These are phyloP conservation scores for Eucalyptus cloeziana DNA, from an alignment of 345 rosid species.

Conservation along the genomic window DNA sequence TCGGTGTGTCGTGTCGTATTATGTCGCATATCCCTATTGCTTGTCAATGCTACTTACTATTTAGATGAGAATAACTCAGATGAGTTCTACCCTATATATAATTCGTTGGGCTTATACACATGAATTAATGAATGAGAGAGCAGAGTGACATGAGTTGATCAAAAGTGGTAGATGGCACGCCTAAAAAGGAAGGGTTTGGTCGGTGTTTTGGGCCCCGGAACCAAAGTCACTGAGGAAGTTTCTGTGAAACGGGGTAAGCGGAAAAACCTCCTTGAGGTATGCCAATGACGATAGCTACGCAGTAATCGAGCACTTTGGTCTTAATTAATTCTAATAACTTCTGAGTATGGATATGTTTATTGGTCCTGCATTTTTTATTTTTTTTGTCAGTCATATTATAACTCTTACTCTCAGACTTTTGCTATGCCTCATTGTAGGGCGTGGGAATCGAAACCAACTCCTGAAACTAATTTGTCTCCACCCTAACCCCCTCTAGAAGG, in stretches of 20 bases:
- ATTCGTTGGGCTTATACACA: not conserved
- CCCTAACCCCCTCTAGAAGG: no score
- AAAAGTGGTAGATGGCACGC: not conserved
- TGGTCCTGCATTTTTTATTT: rapidly evolving
- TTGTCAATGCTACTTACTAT: no score
- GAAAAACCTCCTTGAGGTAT: not conserved
- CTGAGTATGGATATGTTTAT: not conserved
- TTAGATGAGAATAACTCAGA: no score
- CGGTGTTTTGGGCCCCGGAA: not conserved
- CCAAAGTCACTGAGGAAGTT: not conserved
- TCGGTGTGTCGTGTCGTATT: rapidly evolving
- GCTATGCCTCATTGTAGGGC: no score
- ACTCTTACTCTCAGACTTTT: no score
- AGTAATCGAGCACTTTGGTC: not conserved
- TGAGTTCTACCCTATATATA: not conserved
- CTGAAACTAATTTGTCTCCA: no score
- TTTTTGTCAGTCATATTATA: no score
- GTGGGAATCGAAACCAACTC: no score
- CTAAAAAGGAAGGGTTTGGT: not conserved
- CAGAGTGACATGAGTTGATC: not conserved
- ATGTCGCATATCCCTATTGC: rapidly evolving
- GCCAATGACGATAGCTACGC: not conserved
- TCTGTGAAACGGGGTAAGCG: not conserved
- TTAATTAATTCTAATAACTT: not conserved
- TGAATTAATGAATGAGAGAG: not conserved